phyloP scores from a whole-genome alignment of 1,139 yeast genomes.

The Saccharomyces pastorianus region DNA sequence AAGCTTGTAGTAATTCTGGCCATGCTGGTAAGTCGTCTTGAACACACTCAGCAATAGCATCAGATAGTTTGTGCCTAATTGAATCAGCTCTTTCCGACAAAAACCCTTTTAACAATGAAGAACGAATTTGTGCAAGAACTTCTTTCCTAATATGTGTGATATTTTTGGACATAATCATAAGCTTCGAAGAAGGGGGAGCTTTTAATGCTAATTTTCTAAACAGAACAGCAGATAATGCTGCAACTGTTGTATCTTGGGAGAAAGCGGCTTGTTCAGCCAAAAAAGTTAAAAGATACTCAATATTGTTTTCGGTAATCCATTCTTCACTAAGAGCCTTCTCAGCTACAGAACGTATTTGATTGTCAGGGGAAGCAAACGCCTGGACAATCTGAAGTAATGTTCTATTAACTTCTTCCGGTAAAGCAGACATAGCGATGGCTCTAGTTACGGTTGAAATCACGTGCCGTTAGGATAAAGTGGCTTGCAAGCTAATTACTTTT shows the following conservation, averaged over 20 bases:
- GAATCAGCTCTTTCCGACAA: constrained; percentile 49
- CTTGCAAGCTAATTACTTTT: neutral
- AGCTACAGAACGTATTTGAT: constrained; percentile 64
- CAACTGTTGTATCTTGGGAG: constrained; percentile 27
- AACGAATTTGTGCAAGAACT: constrained; percentile 56
- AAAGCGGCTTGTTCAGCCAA: constrained; percentile 70
- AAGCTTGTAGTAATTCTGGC: constrained; percentile 70
- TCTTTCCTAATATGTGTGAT: constrained; percentile 59
- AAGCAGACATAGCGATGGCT: constrained; percentile 39
- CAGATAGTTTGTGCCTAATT: constrained; percentile 86
- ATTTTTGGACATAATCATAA: constrained; percentile 65
- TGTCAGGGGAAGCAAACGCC: constrained; percentile 73
- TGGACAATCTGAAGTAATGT: constrained; percentile 52
- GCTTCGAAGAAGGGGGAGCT: constrained; percentile 40
- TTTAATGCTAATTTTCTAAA: constrained; percentile 81
- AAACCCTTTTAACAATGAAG: constrained; percentile 65
- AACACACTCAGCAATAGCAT: constrained; percentile 89
- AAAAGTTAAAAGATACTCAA: constrained; percentile 64
- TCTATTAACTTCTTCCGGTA: constrained; percentile 55
- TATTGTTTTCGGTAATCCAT: constrained; percentile 61
- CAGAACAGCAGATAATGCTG: constrained; percentile 64
- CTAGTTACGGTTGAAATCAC: neutral
- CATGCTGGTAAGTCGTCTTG: constrained; percentile 56
- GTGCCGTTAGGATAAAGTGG: neutral
- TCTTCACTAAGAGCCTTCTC: constrained; percentile 64